Evolutionary conservation across 495 filamentous ascomycete genomes (phyloP), one percentile per base, ranked within the genome.

Genomic region (Aspergillus avenaceus): DNA sequence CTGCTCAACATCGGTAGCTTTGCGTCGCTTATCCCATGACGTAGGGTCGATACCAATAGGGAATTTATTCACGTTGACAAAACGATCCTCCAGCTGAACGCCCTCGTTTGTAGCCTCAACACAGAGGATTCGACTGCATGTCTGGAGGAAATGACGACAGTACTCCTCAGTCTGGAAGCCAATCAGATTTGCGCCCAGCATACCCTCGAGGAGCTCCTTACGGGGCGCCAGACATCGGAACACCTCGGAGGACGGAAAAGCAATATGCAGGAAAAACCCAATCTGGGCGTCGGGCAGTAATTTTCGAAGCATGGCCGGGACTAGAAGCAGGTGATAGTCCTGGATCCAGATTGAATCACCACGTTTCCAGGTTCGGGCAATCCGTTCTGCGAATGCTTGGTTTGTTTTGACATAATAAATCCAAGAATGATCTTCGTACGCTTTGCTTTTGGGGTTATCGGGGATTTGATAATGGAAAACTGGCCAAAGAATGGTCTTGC

Each of bases 401-500:
- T 96, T 96, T 58, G 96, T 73, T 32, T 86, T 88, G 49, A 89
- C 86, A 61, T 96, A 97, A 67, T 89, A 95, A 58, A 89, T 80
- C 90, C 90, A 97, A 2, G 90, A 96, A 58, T 97, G 91, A 61
- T 97, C 91, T 63, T 91, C 84, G 61, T 95, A 97, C 0, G 91
- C 91, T 72, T 96, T 96, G 81, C 89, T 96, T 75, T 95, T 96
- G 9, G 91, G 91, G 63, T 93, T 91, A 64, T 96, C 91, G 2
- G 91, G 91, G 52, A 96, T 93, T 65, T 95, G 90, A 65, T 97
- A 96, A 66, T 97, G 90, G 66, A 96, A 95, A 28, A 96, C 90
- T 6, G 87, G 88, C 87, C 87, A 91, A 18, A 92, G 78, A 41
- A 91, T 88, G 62, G 88, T 83, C 63, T 96, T 96, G 79, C 89